phyloP scores from a whole-genome alignment of 192 early-diverging fungal genomes.

The Coemansia sp. region DNA sequence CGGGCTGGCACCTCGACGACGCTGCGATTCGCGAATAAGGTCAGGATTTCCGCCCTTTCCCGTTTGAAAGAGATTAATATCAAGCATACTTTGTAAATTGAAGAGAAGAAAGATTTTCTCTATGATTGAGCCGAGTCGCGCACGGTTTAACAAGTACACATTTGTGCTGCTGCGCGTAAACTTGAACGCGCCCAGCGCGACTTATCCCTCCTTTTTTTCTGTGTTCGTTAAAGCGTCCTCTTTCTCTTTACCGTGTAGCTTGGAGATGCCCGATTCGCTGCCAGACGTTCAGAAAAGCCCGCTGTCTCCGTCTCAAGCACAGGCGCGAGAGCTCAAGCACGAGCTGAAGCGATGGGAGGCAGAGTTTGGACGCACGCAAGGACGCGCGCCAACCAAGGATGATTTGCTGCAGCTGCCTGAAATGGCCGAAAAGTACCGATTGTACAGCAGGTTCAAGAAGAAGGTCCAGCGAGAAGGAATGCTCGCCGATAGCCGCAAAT shows the following conservation, averaged over 20 bases:
- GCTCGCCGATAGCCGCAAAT: neutral
- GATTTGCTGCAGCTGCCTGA: slow-evolving; percentile 29
- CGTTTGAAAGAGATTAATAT: slow-evolving; percentile 86
- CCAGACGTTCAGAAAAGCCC: neutral
- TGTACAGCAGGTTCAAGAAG: slow-evolving; percentile 41
- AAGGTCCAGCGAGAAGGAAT: neutral
- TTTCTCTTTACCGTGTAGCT: too few species aligned
- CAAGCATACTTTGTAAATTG: slow-evolving; percentile 68
- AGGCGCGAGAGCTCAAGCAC: slow-evolving; percentile 34
- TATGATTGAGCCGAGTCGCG: slow-evolving; percentile 1
- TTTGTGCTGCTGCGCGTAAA: too few species aligned
- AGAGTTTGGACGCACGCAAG: slow-evolving; percentile 25
- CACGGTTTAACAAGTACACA: neutral
- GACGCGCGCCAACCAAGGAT: slow-evolving; percentile 30
- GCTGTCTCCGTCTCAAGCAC: neutral
- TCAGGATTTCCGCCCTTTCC: slow-evolving; percentile 95
- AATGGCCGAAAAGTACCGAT: slow-evolving; percentile 40
- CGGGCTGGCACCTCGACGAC: slow-evolving; percentile 77
- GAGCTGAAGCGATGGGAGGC: slow-evolving; percentile 50
- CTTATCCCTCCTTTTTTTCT: too few species aligned
- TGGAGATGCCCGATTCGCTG: neutral
- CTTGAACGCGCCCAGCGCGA: too few species aligned
- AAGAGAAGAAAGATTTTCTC: slow-evolving; percentile 1
- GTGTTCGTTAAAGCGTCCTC: too few species aligned
- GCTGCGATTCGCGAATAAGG: slow-evolving; percentile 88